These are phyloP conservation scores for Globisporangium nagaii DNA, from an alignment of 352 stramenopile species.

Conservation along the genomic window DNA sequence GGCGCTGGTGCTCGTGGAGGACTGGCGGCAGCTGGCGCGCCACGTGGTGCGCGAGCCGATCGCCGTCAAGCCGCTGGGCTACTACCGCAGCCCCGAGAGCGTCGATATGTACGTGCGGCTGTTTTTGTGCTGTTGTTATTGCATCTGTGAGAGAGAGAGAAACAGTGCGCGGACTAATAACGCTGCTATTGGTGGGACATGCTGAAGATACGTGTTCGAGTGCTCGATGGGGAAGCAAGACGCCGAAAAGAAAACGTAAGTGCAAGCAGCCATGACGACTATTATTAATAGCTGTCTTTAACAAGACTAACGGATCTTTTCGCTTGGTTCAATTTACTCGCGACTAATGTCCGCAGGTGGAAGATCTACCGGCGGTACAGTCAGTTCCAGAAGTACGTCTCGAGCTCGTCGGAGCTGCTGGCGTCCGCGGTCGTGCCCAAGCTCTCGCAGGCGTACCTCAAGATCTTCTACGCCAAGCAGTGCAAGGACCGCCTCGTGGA, in stretches of 20 bases:
- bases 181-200: too few relatives aligned
- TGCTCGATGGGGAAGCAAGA: constrained; percentile 34
- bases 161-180: too few relatives aligned
- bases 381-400: constrained; percentile 75
- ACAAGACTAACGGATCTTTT: too few relatives aligned
- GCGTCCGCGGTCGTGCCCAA: constrained; percentile 48
- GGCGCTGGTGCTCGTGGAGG: constrained; percentile 57
- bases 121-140: constrained; percentile 4
- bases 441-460: constrained; percentile 73
- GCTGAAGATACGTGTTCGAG: constrained; percentile 73
- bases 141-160: too few relatives aligned
- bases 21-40: constrained; percentile 50
- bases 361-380: constrained; percentile 84
- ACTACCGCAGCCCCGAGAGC: constrained; percentile 75
- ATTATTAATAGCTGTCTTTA: too few relatives aligned
- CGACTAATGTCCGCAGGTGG: constrained; percentile 29
- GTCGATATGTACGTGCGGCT: constrained; percentile 61
- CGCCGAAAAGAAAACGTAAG: constrained; percentile 36
- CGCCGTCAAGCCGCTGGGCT: constrained; percentile 53
- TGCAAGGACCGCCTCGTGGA: constrained; percentile 75
- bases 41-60: constrained; percentile 46
- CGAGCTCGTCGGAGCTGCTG: constrained; percentile 53
- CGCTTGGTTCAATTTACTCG: neutral
- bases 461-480: constrained; percentile 75
- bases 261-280: too few relatives aligned